phyloP scores from a whole-genome alignment of 371 early-diverging fungal genomes.

The Mucor mucedo region DNA sequence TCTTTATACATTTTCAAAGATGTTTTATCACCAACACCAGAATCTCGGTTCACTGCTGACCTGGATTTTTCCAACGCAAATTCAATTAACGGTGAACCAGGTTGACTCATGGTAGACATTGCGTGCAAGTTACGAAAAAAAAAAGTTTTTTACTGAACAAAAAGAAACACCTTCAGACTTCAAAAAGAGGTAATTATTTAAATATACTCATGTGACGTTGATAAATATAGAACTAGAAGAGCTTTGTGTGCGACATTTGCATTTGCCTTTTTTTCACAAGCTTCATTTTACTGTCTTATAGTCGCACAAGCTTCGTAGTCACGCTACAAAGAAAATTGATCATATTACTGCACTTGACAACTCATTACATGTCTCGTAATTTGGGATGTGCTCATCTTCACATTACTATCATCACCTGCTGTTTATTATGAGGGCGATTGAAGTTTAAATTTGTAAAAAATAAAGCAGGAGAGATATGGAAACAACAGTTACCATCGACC shows the following conservation, averaged over 20 bases:
- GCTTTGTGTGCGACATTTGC: not conserved
- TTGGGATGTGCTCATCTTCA: too few species aligned
- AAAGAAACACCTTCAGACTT: not conserved
- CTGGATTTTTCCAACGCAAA: not conserved
- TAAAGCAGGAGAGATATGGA: too few species aligned
- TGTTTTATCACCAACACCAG: not conserved
- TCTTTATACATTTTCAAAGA: not conserved
- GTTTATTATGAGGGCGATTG: too few species aligned
- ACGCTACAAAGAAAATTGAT: too few species aligned
- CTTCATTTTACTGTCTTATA: not conserved
- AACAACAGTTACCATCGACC: too few species aligned
- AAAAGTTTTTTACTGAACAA: not conserved
- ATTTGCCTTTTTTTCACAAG: not conserved
- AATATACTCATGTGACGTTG: not conserved
- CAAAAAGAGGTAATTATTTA: not conserved
- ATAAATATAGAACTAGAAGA: not conserved
- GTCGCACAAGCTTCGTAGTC: too few species aligned
- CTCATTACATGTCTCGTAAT: too few species aligned
- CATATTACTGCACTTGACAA: too few species aligned
- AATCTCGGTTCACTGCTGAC: not conserved
- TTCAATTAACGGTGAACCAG: not conserved
- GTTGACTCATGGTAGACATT: constrained; percentile 1
- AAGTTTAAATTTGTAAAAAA: too few species aligned
- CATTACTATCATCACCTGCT: too few species aligned
- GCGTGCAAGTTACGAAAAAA: not conserved